Percentiles rank a stretch among this genome's conserved stretches.
phyloP scores from a whole-genome alignment of 148 eudicot species.

The Rhododendron kiyosumense region DNA sequence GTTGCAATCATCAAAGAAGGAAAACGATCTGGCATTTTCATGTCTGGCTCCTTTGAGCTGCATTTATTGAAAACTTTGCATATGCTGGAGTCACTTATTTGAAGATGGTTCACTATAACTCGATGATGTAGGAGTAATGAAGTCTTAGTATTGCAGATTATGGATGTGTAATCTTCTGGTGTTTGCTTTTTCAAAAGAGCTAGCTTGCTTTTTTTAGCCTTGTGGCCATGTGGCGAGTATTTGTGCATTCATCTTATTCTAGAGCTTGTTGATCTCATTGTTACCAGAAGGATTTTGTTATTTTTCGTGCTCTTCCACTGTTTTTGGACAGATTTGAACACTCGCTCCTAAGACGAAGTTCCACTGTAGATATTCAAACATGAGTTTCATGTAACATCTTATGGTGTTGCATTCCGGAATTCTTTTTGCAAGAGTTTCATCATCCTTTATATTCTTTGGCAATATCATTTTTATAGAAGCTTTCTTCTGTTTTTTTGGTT shows the following conservation, averaged over 20 bases:
- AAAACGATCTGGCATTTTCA: not conserved
- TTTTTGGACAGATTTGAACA: not conserved
- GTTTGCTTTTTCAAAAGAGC: not conserved
- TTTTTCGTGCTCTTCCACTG: not conserved
- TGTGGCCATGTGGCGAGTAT: not conserved
- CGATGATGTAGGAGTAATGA: not conserved
- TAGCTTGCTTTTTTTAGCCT: not conserved
- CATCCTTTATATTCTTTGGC: not conserved
- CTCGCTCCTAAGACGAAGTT: conserved; percentile 2
- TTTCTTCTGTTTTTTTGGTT: not conserved
- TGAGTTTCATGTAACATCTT: not conserved
- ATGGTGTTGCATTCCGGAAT: not conserved
- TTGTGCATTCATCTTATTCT: not conserved
- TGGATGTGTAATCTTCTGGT: not conserved
- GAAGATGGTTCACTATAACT: not conserved
- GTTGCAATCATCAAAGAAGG: not conserved
- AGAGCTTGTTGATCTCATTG: not conserved
- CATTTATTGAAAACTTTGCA: not conserved
- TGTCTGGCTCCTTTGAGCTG: not conserved
- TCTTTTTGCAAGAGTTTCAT: not conserved
- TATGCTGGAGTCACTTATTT: not conserved
- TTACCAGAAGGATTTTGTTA: not conserved
- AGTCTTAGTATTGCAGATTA: not conserved
- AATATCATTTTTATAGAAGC: not conserved
- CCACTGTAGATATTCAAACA: not conserved